A percentile compares a stretch with the other conserved stretches of the same genome.
These are phyloP conservation scores for Biscutella laevigata DNA, from an alignment of 441 rosid genomes.

Conservation along the genomic window DNA sequence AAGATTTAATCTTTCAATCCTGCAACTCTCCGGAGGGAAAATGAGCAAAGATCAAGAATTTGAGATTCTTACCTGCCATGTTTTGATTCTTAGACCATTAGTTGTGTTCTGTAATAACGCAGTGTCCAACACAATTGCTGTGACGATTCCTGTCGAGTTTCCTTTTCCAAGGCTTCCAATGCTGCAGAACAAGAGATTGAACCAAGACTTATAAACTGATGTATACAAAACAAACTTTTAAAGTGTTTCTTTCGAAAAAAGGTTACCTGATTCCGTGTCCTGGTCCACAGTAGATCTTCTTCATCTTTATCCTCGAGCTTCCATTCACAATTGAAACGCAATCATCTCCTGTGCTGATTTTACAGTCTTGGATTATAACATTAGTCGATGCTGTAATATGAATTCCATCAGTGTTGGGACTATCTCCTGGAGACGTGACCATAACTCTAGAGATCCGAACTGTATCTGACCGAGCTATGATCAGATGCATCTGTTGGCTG, in stretches of 20 bases:
- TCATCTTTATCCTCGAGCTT: slow-evolving; percentile 74
- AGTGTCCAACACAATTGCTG: slow-evolving; percentile 83
- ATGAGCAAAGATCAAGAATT: neutral
- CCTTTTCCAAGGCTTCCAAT: slow-evolving; percentile 93
- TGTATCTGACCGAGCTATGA: slow-evolving; percentile 54
- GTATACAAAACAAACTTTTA: too few relatives aligned
- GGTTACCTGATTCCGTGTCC: slow-evolving; percentile 88
- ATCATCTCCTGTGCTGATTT: slow-evolving; percentile 99
- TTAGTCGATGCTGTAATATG: slow-evolving; percentile 82
- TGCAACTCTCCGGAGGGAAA: neutral
- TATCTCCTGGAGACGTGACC: slow-evolving; percentile 79
- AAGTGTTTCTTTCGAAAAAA: neutral
- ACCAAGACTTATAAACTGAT: neutral
- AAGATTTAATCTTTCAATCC: neutral
- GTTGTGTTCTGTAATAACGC: slow-evolving; percentile 67
- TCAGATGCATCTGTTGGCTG: slow-evolving; percentile 94
- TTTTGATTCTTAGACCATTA: slow-evolving; percentile 88
- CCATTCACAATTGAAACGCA: slow-evolving; percentile 84
- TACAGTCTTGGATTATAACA: slow-evolving; percentile 68
- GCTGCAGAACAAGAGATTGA: slow-evolving; percentile 28
- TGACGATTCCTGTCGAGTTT: slow-evolving; percentile 58
- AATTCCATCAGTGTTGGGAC: slow-evolving; percentile 97
- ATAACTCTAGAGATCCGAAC: slow-evolving; percentile 54
- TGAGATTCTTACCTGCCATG: slow-evolving; percentile 81
- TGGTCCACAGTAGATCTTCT: slow-evolving; percentile 79